A percentile compares a stretch with the other conserved stretches of the same genome.
Evolutionary conservation across 2,329 filamentous ascomycete genomes (phyloP).

Genomic region (Parasarocladium wereldwijsianum): DNA sequence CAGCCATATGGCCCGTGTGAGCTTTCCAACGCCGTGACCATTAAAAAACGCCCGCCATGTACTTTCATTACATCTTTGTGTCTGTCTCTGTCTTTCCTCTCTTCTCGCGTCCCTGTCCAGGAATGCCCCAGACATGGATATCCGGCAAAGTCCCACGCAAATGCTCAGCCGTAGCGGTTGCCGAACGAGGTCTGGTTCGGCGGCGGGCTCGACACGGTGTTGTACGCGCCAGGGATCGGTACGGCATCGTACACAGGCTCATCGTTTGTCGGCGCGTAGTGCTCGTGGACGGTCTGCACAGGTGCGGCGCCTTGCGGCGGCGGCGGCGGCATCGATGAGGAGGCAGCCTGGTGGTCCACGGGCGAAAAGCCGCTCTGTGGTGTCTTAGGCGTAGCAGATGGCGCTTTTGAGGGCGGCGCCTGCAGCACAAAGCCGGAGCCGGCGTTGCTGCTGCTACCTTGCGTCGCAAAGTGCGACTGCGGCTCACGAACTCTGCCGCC

Average conservation of each 20-base stretch:
- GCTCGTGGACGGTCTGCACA: not conserved
- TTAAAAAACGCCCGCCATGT: no score
- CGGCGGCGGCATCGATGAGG: slow-evolving; percentile 16
- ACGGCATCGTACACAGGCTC: slow-evolving; percentile 78
- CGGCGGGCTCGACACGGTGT: slow-evolving; percentile 36
- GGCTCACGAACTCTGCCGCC: slow-evolving; percentile 44
- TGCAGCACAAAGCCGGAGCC: slow-evolving; percentile 69
- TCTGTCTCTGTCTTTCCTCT: no score
- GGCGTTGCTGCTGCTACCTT: slow-evolving; percentile 16
- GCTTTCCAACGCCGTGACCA: no score
- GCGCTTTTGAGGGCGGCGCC: slow-evolving; percentile 66
- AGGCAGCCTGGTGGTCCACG: no score
- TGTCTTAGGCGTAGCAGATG: slow-evolving; percentile 60
- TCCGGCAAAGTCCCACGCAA: no score
- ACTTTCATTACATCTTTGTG: no score
- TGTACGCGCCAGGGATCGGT: slow-evolving; percentile 78
- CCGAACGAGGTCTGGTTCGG: slow-evolving; percentile 29
- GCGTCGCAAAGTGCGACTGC: slow-evolving; percentile 43
- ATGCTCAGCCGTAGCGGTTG: not conserved
- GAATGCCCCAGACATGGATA: slow-evolving; percentile 13
- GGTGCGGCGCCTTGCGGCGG: slow-evolving; percentile 29
- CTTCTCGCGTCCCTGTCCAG: no score
- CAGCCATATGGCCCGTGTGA: no score
- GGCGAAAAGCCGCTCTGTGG: slow-evolving; percentile 48
- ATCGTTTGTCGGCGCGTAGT: slow-evolving; percentile 44